A percentile compares a stretch with the other conserved stretches of the same genome.
phyloP scores from a whole-genome alignment of 2,329 filamentous ascomycete genomes.

The Aspergillus eucalypticola region DNA sequence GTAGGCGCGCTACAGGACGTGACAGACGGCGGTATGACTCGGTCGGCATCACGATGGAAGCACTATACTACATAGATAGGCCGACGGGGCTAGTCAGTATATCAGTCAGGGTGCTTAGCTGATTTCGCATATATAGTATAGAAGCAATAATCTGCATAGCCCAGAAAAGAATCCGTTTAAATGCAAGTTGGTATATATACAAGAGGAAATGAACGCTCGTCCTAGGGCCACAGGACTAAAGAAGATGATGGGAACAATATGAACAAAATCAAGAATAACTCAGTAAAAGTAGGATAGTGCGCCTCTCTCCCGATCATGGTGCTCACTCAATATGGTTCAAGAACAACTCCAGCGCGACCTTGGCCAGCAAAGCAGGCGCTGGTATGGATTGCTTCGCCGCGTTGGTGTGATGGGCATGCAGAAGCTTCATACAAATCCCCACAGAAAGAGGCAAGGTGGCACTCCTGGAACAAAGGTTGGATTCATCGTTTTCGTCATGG shows the following conservation, averaged over 20 bases:
- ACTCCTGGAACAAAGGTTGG: not conserved
- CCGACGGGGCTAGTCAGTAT: too few species aligned
- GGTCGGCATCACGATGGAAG: too few species aligned
- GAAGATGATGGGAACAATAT: constrained; percentile 7
- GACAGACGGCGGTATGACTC: too few species aligned
- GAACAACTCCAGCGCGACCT: constrained; percentile 13
- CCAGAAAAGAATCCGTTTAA: not conserved
- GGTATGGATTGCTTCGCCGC: constrained; percentile 13
- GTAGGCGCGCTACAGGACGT: too few species aligned
- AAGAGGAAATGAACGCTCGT: constrained; percentile 6
- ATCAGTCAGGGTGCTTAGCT: too few species aligned
- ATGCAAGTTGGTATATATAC: constrained; percentile 20
- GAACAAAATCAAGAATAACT: constrained; percentile 3
- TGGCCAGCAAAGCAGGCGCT: constrained; percentile 23
- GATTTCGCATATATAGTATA: not conserved
- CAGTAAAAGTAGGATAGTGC: not conserved
- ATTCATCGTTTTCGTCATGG: constrained; percentile 17
- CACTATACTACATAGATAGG: too few species aligned
- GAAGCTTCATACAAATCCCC: constrained; percentile 8
- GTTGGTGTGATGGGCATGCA: constrained; percentile 1
- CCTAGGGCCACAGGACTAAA: not conserved
- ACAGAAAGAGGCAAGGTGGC: constrained; percentile 8
- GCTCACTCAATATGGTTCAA: constrained; percentile 8
- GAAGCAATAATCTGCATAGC: not conserved
- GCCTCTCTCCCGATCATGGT: constrained; percentile 1